A percentile compares a stretch with the other conserved stretches of the same genome.
Conservation (phyloP, 2,329 filamentous ascomycete species). For the Penicillium psychrosexuale region DNA sequence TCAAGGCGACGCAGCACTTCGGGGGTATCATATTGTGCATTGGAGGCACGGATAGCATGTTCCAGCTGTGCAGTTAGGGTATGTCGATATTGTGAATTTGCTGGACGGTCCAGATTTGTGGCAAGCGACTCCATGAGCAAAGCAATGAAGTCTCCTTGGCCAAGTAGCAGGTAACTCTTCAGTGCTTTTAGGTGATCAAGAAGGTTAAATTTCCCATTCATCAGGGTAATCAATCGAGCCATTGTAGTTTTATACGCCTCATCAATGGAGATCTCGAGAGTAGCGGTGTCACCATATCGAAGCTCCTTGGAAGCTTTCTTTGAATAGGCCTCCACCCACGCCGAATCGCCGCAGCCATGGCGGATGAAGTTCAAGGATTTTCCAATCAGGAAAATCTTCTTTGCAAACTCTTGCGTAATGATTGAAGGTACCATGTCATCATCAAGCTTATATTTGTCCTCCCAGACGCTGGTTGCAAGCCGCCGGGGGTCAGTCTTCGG, state of each 20-base stretch:
- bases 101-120: slow-evolving; percentile 86
- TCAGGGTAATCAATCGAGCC: slow-evolving; percentile 86
- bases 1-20: slow-evolving; percentile 90
- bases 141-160: slow-evolving; percentile 95
- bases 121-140: slow-evolving; percentile 95
- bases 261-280: slow-evolving; percentile 87
- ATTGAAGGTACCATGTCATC: slow-evolving; percentile 87
- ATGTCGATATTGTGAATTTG: slow-evolving; percentile 94
- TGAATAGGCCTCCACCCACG: slow-evolving; percentile 94
- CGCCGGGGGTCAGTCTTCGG: slow-evolving; percentile 50
- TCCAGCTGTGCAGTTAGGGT: slow-evolving; percentile 96
- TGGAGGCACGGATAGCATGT: slow-evolving; percentile 93
- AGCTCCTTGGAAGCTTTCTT: slow-evolving; percentile 90
- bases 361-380: slow-evolving; percentile 98
- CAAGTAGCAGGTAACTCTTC: slow-evolving; percentile 91
- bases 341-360: slow-evolving; percentile 87
- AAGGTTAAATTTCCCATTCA: slow-evolving; percentile 91
- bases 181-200: slow-evolving; percentile 89
- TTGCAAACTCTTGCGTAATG: slow-evolving; percentile 87
- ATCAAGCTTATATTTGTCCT: slow-evolving; percentile 90
- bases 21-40: slow-evolving; percentile 89
- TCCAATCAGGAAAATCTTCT: slow-evolving; percentile 94
- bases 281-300: slow-evolving; percentile 87
- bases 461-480: slow-evolving; percentile 85
- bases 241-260: slow-evolving; percentile 98